Evolutionary conservation across 2,329 filamentous ascomycete species (phyloP), one percentile per base, ranked within the genome.

Genomic region (Colletotrichum chlorophyti): DNA sequence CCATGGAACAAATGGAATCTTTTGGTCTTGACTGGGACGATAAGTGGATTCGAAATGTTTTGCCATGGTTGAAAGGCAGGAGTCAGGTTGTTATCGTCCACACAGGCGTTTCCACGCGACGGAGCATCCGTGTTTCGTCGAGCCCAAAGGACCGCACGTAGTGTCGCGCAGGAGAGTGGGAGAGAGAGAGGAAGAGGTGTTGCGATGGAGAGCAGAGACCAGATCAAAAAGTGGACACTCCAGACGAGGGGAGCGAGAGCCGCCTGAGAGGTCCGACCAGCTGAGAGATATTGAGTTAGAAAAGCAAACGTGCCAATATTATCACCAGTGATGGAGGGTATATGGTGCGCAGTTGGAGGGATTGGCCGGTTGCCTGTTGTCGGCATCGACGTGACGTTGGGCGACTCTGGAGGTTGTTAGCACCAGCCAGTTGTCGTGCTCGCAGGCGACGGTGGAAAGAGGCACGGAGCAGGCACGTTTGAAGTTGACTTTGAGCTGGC

Each of bases 401-500:
- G 40, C 29, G 35, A 12, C 31, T 68, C 66, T 49, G 24, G 27
- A 54, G 37, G 42, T 59, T 35, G 35, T 48, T n/a, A n/a, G n/a
- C n/a, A n/a, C n/a, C n/a, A n/a, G n/a, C n/a, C n/a, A n/a, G n/a
- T n/a, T n/a, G n/a, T n/a, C n/a, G n/a, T n/a, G n/a, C n/a, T n/a
- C n/a, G n/a, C n/a, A n/a, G n/a, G n/a, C n/a, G n/a, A n/a, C n/a
- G n/a, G n/a, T n/a, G n/a, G n/a, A n/a, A n/a, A 67, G 68, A 68
- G 68, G 70, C 70, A 68, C 69, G 68, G 52, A 55, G 50, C 55
- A 53, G 40, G 41, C 52, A 62, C 67, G 74, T 77, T 77, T 76
- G 75, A 78, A 69, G 71, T 77, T 74, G 67, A 73, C 71, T 70
- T 73, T 70, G 65, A 64, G 66, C 68, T 70, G 69, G 65, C 41